phyloP scores from a whole-genome alignment of 75 land plant genomes.

The Selaginella tamariscina region DNA sequence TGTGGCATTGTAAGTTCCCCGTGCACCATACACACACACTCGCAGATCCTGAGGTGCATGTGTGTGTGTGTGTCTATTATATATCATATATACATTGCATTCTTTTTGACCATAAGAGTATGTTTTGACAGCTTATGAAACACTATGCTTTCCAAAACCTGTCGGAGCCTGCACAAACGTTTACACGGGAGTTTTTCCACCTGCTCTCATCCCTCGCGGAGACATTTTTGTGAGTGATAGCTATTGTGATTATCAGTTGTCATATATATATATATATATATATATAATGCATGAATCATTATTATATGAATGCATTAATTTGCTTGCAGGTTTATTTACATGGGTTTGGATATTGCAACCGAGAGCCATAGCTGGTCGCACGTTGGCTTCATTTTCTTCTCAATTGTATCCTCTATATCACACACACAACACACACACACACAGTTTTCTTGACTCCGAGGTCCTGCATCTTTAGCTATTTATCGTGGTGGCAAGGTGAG shows the following conservation, averaged over 20 bases:
- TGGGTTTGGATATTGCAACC: constrained; percentile 98
- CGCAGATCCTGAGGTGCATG: too few species aligned
- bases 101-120: too few species aligned
- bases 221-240: constrained; percentile 95
- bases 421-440: too few species aligned
- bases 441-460: background rate
- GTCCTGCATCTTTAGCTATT: constrained; percentile 43
- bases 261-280: too few species aligned
- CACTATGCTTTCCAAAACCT: constrained; percentile 82
- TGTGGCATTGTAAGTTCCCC: constrained; percentile 96
- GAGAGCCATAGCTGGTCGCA: constrained; percentile 98
- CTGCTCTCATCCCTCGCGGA: constrained; percentile 93
- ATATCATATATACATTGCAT: background rate
- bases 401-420: constrained; percentile 91
- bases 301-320: background rate
- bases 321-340: constrained; percentile 83
- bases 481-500: constrained; percentile 89
- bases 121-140: constrained; percentile 72
- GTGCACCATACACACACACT: too few species aligned
- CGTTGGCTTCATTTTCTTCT: constrained; percentile 95
- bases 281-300: too few species aligned
- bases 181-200: constrained; percentile 80
- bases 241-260: too few species aligned
- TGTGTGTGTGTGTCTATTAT: background rate
- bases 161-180: constrained; percentile 79